These are phyloP conservation scores for Periconia macrospinosa DNA, from an alignment of 2,329 filamentous ascomycete genomes.

Conservation along the genomic window DNA sequence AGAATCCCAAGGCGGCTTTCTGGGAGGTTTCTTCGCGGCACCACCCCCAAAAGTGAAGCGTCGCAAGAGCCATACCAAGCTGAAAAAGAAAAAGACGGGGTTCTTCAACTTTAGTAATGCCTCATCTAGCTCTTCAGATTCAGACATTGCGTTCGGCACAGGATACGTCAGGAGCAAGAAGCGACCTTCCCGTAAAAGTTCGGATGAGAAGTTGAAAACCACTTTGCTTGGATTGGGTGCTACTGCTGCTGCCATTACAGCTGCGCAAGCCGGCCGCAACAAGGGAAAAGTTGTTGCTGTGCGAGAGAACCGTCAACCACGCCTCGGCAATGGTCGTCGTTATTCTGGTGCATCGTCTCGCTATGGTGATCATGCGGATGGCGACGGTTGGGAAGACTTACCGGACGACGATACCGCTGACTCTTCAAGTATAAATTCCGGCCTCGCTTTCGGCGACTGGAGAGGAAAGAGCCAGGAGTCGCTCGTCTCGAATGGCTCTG, in stretches of 20 bases:
- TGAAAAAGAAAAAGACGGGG: conserved; percentile 46
- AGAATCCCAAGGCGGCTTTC: conserved; percentile 46
- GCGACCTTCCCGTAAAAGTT: conserved; percentile 40
- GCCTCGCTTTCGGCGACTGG: conserved; percentile 62
- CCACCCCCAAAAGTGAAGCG: conserved; percentile 50
- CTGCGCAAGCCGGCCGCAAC: conserved; percentile 40
- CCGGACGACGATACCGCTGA: conserved; percentile 42
- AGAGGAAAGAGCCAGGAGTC: conserved; percentile 54
- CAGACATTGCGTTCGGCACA: conserved; percentile 50
- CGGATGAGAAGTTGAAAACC: conserved; percentile 50
- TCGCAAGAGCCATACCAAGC: conserved; percentile 19
- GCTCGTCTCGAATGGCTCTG: conserved; percentile 56
- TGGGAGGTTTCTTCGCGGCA: conserved; percentile 61
- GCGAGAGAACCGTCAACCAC: conserved; percentile 31
- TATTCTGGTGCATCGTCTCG: conserved; percentile 23
- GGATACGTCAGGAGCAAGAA: conserved; percentile 34
- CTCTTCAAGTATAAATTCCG: conserved; percentile 57
- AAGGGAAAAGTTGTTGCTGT: conserved; percentile 38
- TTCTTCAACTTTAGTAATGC: conserved; percentile 55
- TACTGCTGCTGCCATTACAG: conserved; percentile 53
- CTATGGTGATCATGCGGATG: conserved; percentile 54
- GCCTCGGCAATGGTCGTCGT: conserved; percentile 21
- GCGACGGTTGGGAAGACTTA: conserved; percentile 49
- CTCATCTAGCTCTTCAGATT: conserved; percentile 50
- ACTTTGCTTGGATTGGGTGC: conserved; percentile 51